A percentile compares a stretch with the other conserved stretches of the same genome.
Evolutionary conservation across 495 filamentous ascomycete genomes (phyloP).

Genomic region (Thozetella sp.): DNA sequence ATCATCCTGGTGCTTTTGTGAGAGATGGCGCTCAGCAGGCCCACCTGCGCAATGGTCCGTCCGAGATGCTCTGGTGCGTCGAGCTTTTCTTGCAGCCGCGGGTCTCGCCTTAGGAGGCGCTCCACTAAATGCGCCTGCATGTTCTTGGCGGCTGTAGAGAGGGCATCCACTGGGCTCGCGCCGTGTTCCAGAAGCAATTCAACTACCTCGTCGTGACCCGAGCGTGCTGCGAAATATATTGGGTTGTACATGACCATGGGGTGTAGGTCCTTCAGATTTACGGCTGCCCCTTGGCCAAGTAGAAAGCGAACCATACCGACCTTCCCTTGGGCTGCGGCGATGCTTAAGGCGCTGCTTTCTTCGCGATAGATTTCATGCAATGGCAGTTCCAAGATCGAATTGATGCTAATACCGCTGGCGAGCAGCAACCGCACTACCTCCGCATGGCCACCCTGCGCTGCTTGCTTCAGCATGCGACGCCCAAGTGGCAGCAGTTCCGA

Average conservation of each 20-base stretch:
- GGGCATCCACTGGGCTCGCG: neutral
- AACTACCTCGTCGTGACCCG: neutral
- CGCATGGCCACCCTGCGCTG: neutral
- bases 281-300: neutral
- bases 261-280: neutral
- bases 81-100: neutral
- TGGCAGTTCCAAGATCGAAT: neutral
- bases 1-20: neutral
- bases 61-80: neutral
- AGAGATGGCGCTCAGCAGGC: neutral
- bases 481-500: neutral
- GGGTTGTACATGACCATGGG: neutral
- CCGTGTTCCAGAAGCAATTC: neutral
- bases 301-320: neutral
- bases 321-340: neutral
- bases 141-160: neutral
- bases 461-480: neutral
- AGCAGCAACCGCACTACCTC: neutral
- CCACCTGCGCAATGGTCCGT: neutral
- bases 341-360: neutral
- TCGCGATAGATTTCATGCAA: too few relatives aligned
- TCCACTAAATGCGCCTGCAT: neutral
- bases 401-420: neutral
- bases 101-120: neutral
- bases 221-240: neutral